These are phyloP conservation scores for Phoenix dactylifera DNA, from an alignment of 176 grass and related monocot genomes.

Conservation along the genomic window DNA sequence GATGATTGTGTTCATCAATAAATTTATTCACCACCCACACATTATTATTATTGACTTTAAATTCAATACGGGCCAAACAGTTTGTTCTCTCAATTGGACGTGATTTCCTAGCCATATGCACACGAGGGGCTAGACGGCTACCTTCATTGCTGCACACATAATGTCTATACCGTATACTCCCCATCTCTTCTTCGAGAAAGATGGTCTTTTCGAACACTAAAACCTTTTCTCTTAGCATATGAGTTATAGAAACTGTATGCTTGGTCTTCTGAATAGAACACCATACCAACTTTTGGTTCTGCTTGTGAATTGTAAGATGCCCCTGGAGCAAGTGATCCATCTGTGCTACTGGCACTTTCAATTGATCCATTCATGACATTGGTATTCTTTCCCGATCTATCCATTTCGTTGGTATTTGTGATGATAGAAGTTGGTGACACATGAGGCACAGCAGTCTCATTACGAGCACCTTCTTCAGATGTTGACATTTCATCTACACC, in stretches of 20 bases:
- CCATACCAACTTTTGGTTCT: slow-evolving; percentile 14
- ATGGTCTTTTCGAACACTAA: slow-evolving; percentile 19
- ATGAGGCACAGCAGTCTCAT: no score
- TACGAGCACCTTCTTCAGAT: no score
- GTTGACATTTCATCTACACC: no score
- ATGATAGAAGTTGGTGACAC: no score
- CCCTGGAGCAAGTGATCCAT: neutral
- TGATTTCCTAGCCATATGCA: neutral
- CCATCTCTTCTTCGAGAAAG: slow-evolving; percentile 25
- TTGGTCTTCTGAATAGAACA: slow-evolving; percentile 12
- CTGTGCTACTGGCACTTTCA: neutral
- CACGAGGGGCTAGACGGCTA: slow-evolving; percentile 7
- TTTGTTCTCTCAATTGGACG: slow-evolving; percentile 20
- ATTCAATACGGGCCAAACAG: slow-evolving; percentile 19
- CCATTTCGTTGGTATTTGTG: neutral
- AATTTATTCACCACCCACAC: slow-evolving; percentile 13
- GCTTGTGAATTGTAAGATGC: neutral
- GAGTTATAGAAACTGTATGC: slow-evolving; percentile 23
- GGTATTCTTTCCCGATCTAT: neutral
- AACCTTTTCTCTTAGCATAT: slow-evolving; percentile 21
- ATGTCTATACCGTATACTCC: slow-evolving; percentile 12
- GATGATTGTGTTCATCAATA: slow-evolving; percentile 16
- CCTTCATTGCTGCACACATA: slow-evolving; percentile 24
- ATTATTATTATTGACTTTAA: slow-evolving; percentile 16
- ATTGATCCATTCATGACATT: neutral